These are phyloP conservation scores for Populus nigra DNA, from an alignment of 345 rosid genomes.

Conservation along the genomic window DNA sequence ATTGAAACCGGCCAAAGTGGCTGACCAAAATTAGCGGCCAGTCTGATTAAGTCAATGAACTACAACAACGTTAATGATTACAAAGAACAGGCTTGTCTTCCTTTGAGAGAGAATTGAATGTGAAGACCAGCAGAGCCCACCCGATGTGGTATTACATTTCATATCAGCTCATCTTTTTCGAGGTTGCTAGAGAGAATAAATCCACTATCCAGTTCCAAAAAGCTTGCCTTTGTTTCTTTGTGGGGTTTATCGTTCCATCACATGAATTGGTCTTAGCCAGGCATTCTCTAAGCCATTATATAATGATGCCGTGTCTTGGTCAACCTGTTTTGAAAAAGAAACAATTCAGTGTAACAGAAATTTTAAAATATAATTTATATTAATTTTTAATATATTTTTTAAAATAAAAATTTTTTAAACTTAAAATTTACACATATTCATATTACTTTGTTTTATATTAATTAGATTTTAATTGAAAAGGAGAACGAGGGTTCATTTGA, in stretches of 20 bases:
- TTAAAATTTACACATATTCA: too few species aligned
- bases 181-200: constrained; percentile 24
- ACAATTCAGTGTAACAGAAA: too few species aligned
- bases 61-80: constrained; percentile 22
- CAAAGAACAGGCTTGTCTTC: neutral
- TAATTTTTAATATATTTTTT: too few species aligned
- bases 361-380: too few species aligned
- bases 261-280: constrained; percentile 4
- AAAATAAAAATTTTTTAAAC: rapidly evolving
- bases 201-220: constrained; percentile 18
- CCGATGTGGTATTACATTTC: neutral
- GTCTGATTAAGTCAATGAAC: constrained; percentile 22
- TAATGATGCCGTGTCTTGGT: constrained; percentile 17
- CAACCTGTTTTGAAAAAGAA: constrained; percentile 18
- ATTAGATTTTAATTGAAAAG: too few species aligned
- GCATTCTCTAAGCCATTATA: constrained; percentile 14
- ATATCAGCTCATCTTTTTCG: constrained; percentile 20
- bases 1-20: constrained; percentile 8
- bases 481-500: rapidly evolving
- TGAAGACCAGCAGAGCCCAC: constrained; percentile 9
- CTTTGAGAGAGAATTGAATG: neutral
- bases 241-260: constrained; percentile 22
- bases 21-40: constrained; percentile 18
- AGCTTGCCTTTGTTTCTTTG: constrained; percentile 37
- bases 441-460: too few species aligned